Evolutionary conservation across 768 basidiomycete genomes (phyloP).

Genomic region (Amyloporia xantha): DNA sequence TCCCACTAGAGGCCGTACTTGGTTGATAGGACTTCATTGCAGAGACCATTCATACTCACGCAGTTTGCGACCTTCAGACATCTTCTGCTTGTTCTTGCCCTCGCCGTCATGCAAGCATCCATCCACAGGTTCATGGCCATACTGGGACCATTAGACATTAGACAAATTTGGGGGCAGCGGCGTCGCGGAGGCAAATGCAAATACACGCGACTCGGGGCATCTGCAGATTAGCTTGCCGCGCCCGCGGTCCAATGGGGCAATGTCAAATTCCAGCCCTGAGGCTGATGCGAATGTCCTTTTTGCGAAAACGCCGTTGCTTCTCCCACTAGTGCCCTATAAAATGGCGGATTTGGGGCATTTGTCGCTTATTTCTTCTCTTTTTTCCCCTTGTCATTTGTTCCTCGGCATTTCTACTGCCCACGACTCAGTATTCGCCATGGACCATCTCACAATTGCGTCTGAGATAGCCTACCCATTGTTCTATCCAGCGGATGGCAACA

Average conservation of each 20-base stretch:
- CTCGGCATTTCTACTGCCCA: background rate
- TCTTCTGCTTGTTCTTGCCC: too few relatives aligned
- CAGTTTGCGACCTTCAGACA: too few relatives aligned
- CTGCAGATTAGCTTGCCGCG: background rate
- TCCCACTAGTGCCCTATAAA: background rate
- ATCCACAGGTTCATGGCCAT: too few relatives aligned
- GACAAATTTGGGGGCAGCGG: background rate
- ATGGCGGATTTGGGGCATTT: background rate
- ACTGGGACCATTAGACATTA: too few relatives aligned
- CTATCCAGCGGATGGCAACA: too few relatives aligned
- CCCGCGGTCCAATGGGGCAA: background rate
- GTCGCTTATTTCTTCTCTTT: background rate
- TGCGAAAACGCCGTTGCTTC: background rate
- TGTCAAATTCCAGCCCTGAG: background rate
- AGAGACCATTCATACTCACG: too few relatives aligned
- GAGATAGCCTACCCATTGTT: too few relatives aligned
- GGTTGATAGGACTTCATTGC: too few relatives aligned
- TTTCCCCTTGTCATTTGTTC: background rate
- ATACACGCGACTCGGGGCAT: background rate
- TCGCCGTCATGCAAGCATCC: too few relatives aligned
- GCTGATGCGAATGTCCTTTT: background rate
- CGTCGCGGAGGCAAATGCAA: background rate
- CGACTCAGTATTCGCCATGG: background rate
- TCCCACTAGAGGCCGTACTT: too few relatives aligned
- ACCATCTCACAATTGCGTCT: background rate